These are phyloP conservation scores for Suhomyces guaymorum DNA, from an alignment of 1,139 yeast genomes.

Conservation along the genomic window DNA sequence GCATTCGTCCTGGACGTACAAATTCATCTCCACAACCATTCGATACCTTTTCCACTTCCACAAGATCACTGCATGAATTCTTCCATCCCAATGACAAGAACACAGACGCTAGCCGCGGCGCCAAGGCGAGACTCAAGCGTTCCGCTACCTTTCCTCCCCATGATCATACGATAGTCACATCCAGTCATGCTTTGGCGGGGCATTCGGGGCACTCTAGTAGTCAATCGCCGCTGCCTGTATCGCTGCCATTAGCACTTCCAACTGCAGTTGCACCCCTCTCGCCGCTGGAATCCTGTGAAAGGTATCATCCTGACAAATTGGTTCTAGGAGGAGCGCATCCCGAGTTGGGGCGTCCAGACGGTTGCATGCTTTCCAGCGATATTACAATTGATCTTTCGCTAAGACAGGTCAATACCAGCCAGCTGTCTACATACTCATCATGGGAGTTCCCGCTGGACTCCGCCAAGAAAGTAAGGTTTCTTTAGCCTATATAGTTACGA, in stretches of 20 bases:
- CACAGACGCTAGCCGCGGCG: background rate
- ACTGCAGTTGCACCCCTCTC: too few relatives aligned
- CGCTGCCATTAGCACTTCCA: too few relatives aligned
- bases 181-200: constrained; percentile 15
- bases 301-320: too few relatives aligned
- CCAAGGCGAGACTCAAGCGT: constrained; percentile 3
- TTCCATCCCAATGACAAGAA: background rate
- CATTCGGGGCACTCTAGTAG: constrained; percentile 2
- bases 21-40: constrained; percentile 2
- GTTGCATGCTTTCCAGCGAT: constrained; percentile 5
- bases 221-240: too few relatives aligned
- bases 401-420: constrained; percentile 10
- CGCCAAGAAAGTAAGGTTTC: constrained; percentile 11
- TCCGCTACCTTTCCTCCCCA: constrained; percentile 6
- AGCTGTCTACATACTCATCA: constrained; percentile 11
- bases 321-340: too few relatives aligned
- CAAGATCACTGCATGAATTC: background rate
- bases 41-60: constrained; percentile 1
- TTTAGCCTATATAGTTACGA: constrained; percentile 1
- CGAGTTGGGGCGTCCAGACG: background rate
- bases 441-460: constrained; percentile 17
- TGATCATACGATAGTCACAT: constrained; percentile 10
- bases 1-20: background rate
- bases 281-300: background rate
- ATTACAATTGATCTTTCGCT: constrained; percentile 15